A percentile compares a stretch with the other conserved stretches of the same genome.
Conservation (phyloP, 2,329 filamentous ascomycete genomes). For the Madurella fahalii region DNA sequence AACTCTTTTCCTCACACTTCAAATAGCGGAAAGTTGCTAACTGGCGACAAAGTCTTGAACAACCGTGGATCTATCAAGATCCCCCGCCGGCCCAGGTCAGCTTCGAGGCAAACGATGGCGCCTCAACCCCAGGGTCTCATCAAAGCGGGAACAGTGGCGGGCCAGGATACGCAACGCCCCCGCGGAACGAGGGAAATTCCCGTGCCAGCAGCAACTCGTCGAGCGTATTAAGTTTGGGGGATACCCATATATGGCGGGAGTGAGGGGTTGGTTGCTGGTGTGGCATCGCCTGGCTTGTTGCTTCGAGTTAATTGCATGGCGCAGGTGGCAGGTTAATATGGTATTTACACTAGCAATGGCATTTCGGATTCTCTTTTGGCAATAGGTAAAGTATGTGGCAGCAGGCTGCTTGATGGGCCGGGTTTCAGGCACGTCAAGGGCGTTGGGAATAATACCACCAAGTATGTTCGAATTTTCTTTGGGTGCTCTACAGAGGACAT, state of each 20-base stretch:
- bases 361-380: too few species aligned
- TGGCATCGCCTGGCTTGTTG: background rate
- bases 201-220: slow-evolving; percentile 35
- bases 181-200: background rate
- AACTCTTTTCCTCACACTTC: too few species aligned
- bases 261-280: background rate
- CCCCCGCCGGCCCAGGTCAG: slow-evolving; percentile 44
- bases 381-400: too few species aligned
- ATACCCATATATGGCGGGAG: slow-evolving; percentile 49
- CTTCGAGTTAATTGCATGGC: slow-evolving; percentile 1
- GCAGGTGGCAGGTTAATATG: background rate
- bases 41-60: slow-evolving; percentile 50
- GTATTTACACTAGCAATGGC: too few species aligned
- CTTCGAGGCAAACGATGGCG: slow-evolving; percentile 11
- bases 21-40: background rate
- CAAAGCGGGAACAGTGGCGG: slow-evolving; percentile 1
- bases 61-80: slow-evolving; percentile 64
- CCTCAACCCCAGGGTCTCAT: slow-evolving; percentile 12
- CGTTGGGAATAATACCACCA: too few species aligned
- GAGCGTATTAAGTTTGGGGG: slow-evolving; percentile 45
- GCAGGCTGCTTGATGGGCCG: too few species aligned
- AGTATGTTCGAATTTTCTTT: too few species aligned
- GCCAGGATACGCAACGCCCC: slow-evolving; percentile 1
- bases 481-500: too few species aligned
- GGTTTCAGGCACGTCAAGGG: too few species aligned